Evolutionary conservation across 108 stramenopile genomes (phyloP).

Genomic region (Licmophora abbreviata): DNA sequence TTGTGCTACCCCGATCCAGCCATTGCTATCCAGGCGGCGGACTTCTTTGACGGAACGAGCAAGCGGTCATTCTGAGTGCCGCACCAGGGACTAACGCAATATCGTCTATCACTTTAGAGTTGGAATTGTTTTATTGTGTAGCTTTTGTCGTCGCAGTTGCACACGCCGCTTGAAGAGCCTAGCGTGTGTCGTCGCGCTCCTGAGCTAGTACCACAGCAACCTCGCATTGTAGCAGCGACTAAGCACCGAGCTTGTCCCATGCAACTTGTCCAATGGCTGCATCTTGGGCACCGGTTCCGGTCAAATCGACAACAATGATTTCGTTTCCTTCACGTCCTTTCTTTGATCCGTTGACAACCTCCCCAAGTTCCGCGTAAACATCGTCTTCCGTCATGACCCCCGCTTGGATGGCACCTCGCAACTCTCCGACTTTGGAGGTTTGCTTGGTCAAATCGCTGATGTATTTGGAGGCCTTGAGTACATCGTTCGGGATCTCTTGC

Average conservation of each 20-base stretch:
- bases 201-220: too few relatives aligned
- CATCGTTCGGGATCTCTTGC: slow-evolving; percentile 86
- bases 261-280: slow-evolving; percentile 87
- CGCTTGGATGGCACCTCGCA: slow-evolving; percentile 71
- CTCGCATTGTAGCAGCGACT: too few relatives aligned
- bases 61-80: too few relatives aligned
- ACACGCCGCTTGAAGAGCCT: too few relatives aligned
- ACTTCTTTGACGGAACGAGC: slow-evolving; percentile 61
- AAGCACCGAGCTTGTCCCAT: slow-evolving; percentile 64
- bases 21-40: slow-evolving; percentile 40
- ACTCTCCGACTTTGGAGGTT: slow-evolving; percentile 85
- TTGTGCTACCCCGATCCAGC: slow-evolving; percentile 63
- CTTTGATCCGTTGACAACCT: slow-evolving; percentile 88
- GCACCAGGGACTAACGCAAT: too few relatives aligned
- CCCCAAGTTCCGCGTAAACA: slow-evolving; percentile 90
- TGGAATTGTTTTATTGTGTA: too few relatives aligned
- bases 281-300: slow-evolving; percentile 93
- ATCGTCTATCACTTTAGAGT: too few relatives aligned
- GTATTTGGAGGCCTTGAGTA: slow-evolving; percentile 71
- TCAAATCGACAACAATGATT: slow-evolving; percentile 92
- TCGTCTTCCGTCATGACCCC: slow-evolving; percentile 87
- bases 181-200: too few relatives aligned
- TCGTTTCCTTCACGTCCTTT: slow-evolving; percentile 85
- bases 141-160: too few relatives aligned
- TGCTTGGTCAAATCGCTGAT: slow-evolving; percentile 85